Base-by-base conservation (phyloP, 2,329 filamentous ascomycete genomes). In the Helotiales sp. region DNA sequence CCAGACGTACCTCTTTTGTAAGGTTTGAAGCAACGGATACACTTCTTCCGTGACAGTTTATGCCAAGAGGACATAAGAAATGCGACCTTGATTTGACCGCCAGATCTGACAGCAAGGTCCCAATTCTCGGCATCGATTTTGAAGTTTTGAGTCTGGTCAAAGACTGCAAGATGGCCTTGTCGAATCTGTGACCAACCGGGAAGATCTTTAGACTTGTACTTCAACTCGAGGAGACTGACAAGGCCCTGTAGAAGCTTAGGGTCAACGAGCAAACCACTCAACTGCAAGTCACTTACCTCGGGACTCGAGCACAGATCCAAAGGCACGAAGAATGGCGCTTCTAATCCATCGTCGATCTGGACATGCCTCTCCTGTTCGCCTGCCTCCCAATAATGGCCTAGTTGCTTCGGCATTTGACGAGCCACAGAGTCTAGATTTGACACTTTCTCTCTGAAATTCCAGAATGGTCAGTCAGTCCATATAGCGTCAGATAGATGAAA, bases 301-400 rank as follows among this genome's bases (percentile, higher is more conserved):
- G 43, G 26, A 26, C 22, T 49, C 20, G 62, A 64, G 28, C 52
- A 64, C 26, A 64, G n/a, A 6, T 64, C 62, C 2, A 64, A 17
- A 32, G 62, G 62, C 11, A 58, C 20, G 26, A 58, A 49, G 11
- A 50, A 49, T 6, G 62, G 50, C 26, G 47, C 47, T 6, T 58
- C 62, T 34, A 64, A 49, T 2, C 62, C 62, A 64, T 64, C 62
- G 45, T 64, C 62, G 20, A 64, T 50, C 17, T 58, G 37, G 8
- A 64, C 26, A 40, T 59, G 37, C 6, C 47, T 26, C 17, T 55
- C 49, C 1, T 8, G 17, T 17, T 55, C 28, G 15, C 62, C 52
- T 20, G 52, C 45, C 62, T 64, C 62, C 61, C 62, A 64, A 49
- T 22, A 24, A 50, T 64, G 34, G 22, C 62, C 62, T 8, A 59